phyloP scores from a whole-genome alignment of 2,329 filamentous ascomycete species.

The Lachnellula cervina region DNA sequence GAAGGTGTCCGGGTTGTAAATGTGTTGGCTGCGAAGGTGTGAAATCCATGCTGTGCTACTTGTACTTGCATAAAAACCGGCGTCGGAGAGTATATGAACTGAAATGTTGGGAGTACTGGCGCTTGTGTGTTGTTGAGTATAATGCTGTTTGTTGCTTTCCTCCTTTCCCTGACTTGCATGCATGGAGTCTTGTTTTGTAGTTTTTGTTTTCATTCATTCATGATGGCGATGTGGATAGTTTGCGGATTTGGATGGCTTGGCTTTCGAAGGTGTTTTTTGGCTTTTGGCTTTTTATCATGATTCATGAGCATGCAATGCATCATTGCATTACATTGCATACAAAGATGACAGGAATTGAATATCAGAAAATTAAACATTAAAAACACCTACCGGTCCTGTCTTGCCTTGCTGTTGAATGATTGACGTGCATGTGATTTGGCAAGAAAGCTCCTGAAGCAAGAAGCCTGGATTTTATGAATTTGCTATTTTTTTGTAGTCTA shows the following conservation, averaged over 20 bases:
- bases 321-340: slow-evolving; percentile 10
- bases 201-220: neutral
- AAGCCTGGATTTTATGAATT: slow-evolving; percentile 22
- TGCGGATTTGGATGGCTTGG: slow-evolving; percentile 3
- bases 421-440: neutral
- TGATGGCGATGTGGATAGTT: slow-evolving; percentile 3
- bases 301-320: slow-evolving; percentile 11
- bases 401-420: neutral
- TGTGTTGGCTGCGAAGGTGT: neutral
- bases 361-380: slow-evolving; percentile 11
- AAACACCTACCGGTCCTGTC: neutral
- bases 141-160: neutral
- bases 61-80: slow-evolving; percentile 25
- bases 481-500: slow-evolving; percentile 30
- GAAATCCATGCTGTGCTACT: slow-evolving; percentile 17
- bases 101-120: neutral
- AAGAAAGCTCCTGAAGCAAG: neutral
- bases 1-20: slow-evolving; percentile 31
- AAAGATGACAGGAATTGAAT: slow-evolving; percentile 1
- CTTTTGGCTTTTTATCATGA: slow-evolving; percentile 8
- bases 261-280: neutral
- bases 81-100: slow-evolving; percentile 15
- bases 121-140: slow-evolving; percentile 1
- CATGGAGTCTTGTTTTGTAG: neutral
- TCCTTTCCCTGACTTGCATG: neutral